Evolutionary conservation across 192 early-diverging fungal genomes (phyloP).

Genomic region (Coemansia sp.): DNA sequence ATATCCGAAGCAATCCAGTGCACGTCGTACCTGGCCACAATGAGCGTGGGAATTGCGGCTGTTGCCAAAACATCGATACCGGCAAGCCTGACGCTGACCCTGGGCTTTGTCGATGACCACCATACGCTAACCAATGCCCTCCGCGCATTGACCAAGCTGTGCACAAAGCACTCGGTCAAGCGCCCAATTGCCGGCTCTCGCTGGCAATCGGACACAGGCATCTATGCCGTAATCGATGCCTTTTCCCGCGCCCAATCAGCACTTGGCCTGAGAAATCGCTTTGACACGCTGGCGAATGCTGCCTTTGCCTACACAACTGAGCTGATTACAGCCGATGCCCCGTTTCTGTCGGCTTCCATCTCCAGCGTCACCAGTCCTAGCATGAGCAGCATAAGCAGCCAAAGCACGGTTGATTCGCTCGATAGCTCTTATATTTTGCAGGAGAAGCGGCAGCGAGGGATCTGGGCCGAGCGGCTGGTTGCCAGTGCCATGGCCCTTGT

Average conservation of each 20-base stretch:
- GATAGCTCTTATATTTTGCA: background rate
- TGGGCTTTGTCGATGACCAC: slow-evolving; percentile 17
- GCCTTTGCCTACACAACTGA: slow-evolving; percentile 21
- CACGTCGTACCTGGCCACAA: slow-evolving; percentile 29
- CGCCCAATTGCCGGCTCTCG: slow-evolving; percentile 19
- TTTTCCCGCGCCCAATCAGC: slow-evolving; percentile 32
- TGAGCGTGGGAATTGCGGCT: slow-evolving; percentile 24
- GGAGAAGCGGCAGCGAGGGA: background rate
- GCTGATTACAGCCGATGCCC: background rate
- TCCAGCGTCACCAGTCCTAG: background rate
- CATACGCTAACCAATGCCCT: slow-evolving; percentile 12
- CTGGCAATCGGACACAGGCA: slow-evolving; percentile 31
- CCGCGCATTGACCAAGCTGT: slow-evolving; percentile 34
- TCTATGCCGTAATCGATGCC: slow-evolving; percentile 29
- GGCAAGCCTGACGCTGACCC: slow-evolving; percentile 22
- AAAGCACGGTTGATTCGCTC: background rate
- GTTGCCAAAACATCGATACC: slow-evolving; percentile 41
- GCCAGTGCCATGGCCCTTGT: slow-evolving; percentile 28
- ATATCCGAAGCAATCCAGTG: slow-evolving; percentile 30
- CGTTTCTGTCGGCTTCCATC: background rate
- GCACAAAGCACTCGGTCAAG: slow-evolving; percentile 40
- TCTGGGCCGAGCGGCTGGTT: slow-evolving; percentile 18
- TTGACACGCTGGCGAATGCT: slow-evolving; percentile 41
- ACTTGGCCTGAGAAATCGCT: slow-evolving; percentile 33
- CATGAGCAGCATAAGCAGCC: slow-evolving; percentile 5